Evolutionary conservation across 1,139 yeast species (phyloP), one percentile per base, ranked within the genome.

Genomic region (Pichiaceae sp.): DNA sequence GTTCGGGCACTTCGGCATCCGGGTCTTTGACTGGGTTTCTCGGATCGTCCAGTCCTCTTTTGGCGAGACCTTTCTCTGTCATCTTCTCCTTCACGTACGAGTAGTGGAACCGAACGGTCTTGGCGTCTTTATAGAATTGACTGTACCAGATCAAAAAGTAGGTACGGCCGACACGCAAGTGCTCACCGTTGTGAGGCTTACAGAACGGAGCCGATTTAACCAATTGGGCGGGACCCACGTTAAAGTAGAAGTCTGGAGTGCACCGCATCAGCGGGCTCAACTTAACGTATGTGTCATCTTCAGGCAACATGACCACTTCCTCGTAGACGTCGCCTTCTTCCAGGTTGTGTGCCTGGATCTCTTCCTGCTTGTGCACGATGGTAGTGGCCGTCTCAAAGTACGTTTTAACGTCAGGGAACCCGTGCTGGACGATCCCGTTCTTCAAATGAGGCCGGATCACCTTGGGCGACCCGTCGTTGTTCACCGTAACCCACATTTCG

Each of bases 81-180:
- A 63, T 53, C 24, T 68, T 59, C 47, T 79, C 85, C 49, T 72
- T 74, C 32, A 83, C 71, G 46, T 72, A 75, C 1, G 81, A 76
- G 44, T 81, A 65, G 54, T 82, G 93, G 23, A 85, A 49, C 48
- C 74, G 74, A 12, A 84, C 89, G 26, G 73, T 71, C 33, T 70
- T 61, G 21, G 71, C 78, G 24, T 59, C 62, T 43, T 70, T 71
- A 52, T 78, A 84, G 49, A 54, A 69, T 36, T 70, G 66, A 2
- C 89, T 69, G 59, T 65, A 86, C 96, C 96, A 86, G 9, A 91
- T 77, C 37, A 83, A 59, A 53, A 87, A 86, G 52, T 83, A 82
- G 1, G 83, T 72, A 40, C 68, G 60, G 29, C 71, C 94, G 43
- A 71, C 57, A 44, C 71, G 68, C 59, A 80, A 65, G 30, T 61